Evolutionary conservation across 2,329 filamentous ascomycete genomes (phyloP), one percentile per base, ranked within the genome.

Genomic region (Cryphonectria nitschkei): DNA sequence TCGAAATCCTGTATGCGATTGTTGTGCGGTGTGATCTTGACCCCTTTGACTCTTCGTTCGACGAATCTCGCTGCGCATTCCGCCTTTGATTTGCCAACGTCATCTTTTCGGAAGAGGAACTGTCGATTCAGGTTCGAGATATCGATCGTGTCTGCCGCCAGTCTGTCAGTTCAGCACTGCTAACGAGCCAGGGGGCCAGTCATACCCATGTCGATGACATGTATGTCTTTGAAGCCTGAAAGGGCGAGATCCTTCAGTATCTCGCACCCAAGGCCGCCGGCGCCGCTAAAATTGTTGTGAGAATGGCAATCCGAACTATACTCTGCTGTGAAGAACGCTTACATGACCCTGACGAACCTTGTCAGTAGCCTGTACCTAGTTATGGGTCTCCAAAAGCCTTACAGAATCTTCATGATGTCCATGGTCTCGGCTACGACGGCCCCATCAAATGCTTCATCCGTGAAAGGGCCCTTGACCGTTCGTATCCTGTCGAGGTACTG

Each of bases 61-160:
- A 99, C 95, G 76, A 98, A 98, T 14, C 88, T 88, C 11, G 96
- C 96, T 3, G 96, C 96, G 60, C 97, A 93, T 78, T 96, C 93
- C 65, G 97, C 96, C 82, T 99, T 99, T 75, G 88, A 93, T 77
- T 94, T 95, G 52, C 97, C 96, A 39, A 99, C 95, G 80, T 99
- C 96, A 72, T 90, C 86, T 76, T 95, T 88, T 32, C 96, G 93
- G 82, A 99, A 99, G 71, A 99, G 89, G 78, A 99, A 99, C 78
- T 99, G 96, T 58, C 96, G 92, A 82, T 99, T 99, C 32, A 99
- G 87, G 80, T 99, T 99, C 66, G 95, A 98, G 72, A 99, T 95
- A 79, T 99, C 96, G 80, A 99, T 99, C 1, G 95, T 99, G 81
- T 99, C 94, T 94, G 75, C 54, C 32, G 62, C 37, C 13, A 61